These are phyloP conservation scores for Rhodofomes roseus DNA, from an alignment of 1,284 basidiomycete species.

Conservation along the genomic window DNA sequence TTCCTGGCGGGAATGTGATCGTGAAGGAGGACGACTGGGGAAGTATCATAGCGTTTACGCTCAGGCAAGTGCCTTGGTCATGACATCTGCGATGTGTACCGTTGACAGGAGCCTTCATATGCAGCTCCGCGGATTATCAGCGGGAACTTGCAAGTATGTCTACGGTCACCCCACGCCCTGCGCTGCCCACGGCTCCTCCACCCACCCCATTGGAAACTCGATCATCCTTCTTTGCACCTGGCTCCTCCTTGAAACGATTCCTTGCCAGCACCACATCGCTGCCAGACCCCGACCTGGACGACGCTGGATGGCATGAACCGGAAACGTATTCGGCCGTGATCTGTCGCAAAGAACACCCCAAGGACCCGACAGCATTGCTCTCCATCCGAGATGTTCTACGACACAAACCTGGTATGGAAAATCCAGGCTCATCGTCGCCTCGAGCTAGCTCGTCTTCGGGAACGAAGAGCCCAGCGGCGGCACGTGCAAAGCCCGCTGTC, in stretches of 20 bases:
- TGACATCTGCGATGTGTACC: background rate
- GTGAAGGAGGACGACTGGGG: constrained; percentile 71
- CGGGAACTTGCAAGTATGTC: constrained; percentile 50
- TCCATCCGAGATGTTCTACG: constrained; percentile 60
- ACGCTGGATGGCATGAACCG: constrained; percentile 54
- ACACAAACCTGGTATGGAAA: constrained; percentile 38
- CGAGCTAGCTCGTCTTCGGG: constrained; percentile 12
- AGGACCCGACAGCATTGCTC: constrained; percentile 52
- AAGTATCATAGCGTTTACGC: constrained; percentile 70
- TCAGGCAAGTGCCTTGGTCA: constrained; percentile 40
- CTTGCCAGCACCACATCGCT: constrained; percentile 33
- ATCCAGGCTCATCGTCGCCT: constrained; percentile 7
- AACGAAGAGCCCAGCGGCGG: constrained; percentile 29
- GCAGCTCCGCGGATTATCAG: constrained; percentile 59
- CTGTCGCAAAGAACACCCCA: constrained; percentile 57
- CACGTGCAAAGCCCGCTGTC: constrained; percentile 59
- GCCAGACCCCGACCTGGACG: constrained; percentile 56
- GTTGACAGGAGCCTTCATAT: background rate
- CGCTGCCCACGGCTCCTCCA: constrained; percentile 22
- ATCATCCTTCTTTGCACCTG: constrained; percentile 43
- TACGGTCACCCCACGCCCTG: constrained; percentile 12
- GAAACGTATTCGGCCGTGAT: constrained; percentile 59
- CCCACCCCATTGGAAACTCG: constrained; percentile 22
- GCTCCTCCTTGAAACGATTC: constrained; percentile 47
- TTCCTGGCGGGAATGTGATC: constrained; percentile 65